Evolutionary conservation across 352 stramenopile species (phyloP), one percentile per base, ranked within the genome.

Genomic region (Peronospora tabacina): DNA sequence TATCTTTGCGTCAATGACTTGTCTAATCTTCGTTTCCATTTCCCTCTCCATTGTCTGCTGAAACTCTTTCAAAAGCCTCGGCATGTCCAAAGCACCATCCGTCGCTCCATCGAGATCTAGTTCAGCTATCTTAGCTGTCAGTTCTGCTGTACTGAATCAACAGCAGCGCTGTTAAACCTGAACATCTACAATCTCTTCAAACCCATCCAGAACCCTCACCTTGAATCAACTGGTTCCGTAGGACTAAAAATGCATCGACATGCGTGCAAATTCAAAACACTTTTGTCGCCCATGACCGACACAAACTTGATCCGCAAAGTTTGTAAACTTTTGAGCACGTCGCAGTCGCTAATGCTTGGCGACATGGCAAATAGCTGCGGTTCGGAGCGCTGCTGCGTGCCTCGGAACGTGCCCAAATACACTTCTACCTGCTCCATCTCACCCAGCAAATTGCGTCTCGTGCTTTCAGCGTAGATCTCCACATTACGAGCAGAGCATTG

Each of bases 331-430:
- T 83, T 77, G 41, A 90, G 68, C n/a, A 87, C 63, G 24, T 75
- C 59, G 34, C 70, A 68, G 47, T 83, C 61, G 11, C 37, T 40
- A 9, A 67, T 54, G n/a, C 41, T 32, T 51, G 82, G 51, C 7
- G 57, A 52, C 42, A 88, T 69, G 34, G 51, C 19, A 47, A 87
- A 88, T 10, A 45, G 41, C 62, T 68, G 61, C 16, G 45, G 35
- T 2, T 58, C 50, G 0, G 57, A 20, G 7, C 42, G 59, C n/a
- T 61, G 24, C 7, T 63, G 69, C 2, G 44, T 48, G 44, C 76
- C 80, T 19, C 75, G 75, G 30, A 82, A 83, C 11, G 80, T 90
- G 42, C 80, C 80, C 3, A 90, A 38, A 47, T 90, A 90, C 46
- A 87, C 60, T 38, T 88, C 75, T 2, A 68, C 69, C 15, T 67